These are phyloP conservation scores for Aegle marmelos DNA, from an alignment of 345 rosid genomes.

Conservation along the genomic window DNA sequence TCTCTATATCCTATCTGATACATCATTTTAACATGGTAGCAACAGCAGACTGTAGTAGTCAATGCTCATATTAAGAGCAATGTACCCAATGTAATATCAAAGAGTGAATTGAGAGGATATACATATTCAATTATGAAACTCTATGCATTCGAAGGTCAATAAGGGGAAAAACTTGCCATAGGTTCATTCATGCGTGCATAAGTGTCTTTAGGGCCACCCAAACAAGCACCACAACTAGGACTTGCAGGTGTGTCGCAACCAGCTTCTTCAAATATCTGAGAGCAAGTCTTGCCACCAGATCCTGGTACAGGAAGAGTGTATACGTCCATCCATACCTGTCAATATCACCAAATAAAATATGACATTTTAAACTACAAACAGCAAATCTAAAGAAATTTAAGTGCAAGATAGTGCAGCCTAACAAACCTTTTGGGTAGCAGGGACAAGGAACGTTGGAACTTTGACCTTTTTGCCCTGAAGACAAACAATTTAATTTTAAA, in stretches of 20 bases:
- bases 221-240: constrained; percentile 96
- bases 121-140: background rate
- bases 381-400: background rate
- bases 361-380: background rate
- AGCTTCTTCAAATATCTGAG: constrained; percentile 96
- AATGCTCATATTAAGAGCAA: background rate
- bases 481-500: constrained; percentile 14
- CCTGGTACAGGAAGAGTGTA: constrained; percentile 90
- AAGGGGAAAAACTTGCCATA: constrained; percentile 38
- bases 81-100: background rate
- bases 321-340: constrained; percentile 90
- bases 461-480: constrained; percentile 83
- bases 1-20: background rate
- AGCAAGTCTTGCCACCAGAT: constrained; percentile 93
- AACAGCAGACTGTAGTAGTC: no score
- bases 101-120: background rate
- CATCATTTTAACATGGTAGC: no score
- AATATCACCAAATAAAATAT: background rate
- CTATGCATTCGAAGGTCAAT: background rate
- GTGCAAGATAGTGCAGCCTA: background rate
- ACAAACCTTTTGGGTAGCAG: constrained; percentile 89
- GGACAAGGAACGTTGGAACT: constrained; percentile 96
- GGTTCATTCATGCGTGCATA: constrained; percentile 93
- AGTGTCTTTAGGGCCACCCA: constrained; percentile 97
- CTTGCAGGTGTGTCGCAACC: constrained; percentile 97